phyloP scores from a whole-genome alignment of 345 rosid genomes.

The Populus pruinosa region DNA sequence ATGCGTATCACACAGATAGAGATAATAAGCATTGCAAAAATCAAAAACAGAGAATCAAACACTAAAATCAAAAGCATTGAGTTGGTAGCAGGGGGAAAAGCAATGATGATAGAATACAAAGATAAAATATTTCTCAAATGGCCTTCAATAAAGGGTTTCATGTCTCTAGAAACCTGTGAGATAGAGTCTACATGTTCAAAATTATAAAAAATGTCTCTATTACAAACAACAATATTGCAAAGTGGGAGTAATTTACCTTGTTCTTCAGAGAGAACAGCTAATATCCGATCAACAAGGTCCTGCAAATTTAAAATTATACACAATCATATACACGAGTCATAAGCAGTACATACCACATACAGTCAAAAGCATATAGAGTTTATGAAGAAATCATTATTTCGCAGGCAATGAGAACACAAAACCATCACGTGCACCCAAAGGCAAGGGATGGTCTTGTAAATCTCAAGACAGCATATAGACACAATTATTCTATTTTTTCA shows the following conservation, averaged over 20 bases:
- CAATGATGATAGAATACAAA: neutral
- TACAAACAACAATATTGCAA: neutral
- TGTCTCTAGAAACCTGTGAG: neutral
- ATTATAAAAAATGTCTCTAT: neutral
- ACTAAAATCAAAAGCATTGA: neutral
- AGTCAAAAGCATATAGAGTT: neutral
- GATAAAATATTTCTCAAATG: neutral
- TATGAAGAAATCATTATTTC: neutral
- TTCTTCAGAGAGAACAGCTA: constrained; percentile 61
- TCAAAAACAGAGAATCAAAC: neutral
- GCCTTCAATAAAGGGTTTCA: neutral
- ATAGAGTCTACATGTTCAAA: neutral
- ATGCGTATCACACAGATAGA: neutral
- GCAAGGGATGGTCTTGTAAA: neutral
- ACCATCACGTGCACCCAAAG: neutral
- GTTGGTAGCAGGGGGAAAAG: neutral
- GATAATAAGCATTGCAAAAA: neutral
- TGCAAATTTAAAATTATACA: constrained; percentile 22
- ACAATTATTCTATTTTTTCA: too few relatives aligned
- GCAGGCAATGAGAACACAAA: neutral
- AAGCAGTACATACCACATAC: neutral
- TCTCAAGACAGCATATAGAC: neutral
- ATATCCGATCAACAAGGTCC: constrained; percentile 89
- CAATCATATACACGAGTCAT: neutral
- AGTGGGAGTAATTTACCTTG: constrained; percentile 45